These are phyloP conservation scores for Lagenaria siceraria DNA, from an alignment of 306 rosid genomes.

Conservation along the genomic window DNA sequence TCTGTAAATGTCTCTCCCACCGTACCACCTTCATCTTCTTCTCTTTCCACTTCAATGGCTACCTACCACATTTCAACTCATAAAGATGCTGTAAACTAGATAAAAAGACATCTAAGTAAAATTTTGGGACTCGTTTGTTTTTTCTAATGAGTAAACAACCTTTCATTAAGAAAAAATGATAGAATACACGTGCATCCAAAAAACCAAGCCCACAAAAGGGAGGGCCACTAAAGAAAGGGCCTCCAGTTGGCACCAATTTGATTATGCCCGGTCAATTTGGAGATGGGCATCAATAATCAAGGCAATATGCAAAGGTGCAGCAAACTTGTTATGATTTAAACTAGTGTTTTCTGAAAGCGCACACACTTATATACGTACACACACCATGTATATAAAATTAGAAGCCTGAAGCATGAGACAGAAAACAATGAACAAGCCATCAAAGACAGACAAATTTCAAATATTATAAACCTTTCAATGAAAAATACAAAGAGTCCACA, in stretches of 20 bases:
- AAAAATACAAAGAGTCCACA: not conserved
- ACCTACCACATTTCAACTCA: conserved; percentile 37
- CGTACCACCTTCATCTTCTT: conserved; percentile 95
- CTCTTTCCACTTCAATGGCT: conserved; percentile 96
- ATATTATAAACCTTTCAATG: not conserved
- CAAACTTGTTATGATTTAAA: not conserved
- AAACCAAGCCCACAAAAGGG: too few relatives aligned
- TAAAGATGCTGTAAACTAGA: not conserved
- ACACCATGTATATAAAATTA: not conserved
- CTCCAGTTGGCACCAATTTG: not conserved
- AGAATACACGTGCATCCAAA: too few relatives aligned
- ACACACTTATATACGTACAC: not conserved
- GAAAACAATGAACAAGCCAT: not conserved
- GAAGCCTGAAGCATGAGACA: not conserved
- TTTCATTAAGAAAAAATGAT: too few relatives aligned
- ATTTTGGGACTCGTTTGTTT: not conserved
- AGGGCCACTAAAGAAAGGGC: too few relatives aligned
- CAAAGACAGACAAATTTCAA: not conserved
- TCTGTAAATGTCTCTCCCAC: conserved; percentile 94
- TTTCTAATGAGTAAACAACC: too few relatives aligned
- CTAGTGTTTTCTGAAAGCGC: not conserved
- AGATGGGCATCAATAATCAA: not conserved
- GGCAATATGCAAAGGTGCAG: not conserved
- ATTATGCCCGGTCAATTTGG: not conserved
- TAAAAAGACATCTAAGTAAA: not conserved